Percentiles rank a stretch among this genome's conserved stretches.
Evolutionary conservation across 2,329 filamentous ascomycete genomes (phyloP).

Genomic region (Coniochaeta sp.): DNA sequence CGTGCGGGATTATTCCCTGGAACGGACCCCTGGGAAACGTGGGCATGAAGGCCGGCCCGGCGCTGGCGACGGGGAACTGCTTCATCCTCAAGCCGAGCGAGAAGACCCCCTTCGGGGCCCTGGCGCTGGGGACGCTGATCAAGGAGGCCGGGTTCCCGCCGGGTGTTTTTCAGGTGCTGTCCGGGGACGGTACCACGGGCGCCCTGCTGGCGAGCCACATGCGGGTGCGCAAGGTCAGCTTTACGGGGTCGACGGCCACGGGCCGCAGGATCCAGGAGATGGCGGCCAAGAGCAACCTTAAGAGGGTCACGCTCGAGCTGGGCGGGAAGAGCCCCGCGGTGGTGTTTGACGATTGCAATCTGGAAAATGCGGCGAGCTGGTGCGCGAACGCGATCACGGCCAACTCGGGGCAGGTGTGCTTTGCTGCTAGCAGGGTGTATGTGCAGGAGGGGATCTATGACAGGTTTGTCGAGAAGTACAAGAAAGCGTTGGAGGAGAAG

Average conservation of each 20-base stretch:
- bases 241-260: slow-evolving; percentile 60
- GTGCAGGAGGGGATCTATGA: slow-evolving; percentile 53
- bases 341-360: slow-evolving; percentile 54
- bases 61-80: slow-evolving; percentile 34
- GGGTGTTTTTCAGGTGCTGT: slow-evolving; percentile 33
- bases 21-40: slow-evolving; percentile 30
- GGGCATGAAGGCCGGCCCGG: slow-evolving; percentile 32
- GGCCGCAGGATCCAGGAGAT: slow-evolving; percentile 57
- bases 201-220: slow-evolving; percentile 13
- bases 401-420: slow-evolving; percentile 69
- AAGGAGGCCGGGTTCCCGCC: slow-evolving; percentile 34
- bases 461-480: slow-evolving; percentile 50
- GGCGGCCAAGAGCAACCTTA: slow-evolving; percentile 53
- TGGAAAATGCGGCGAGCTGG: slow-evolving; percentile 47
- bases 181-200: slow-evolving; percentile 26
- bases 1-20: slow-evolving; percentile 28
- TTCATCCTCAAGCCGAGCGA: slow-evolving; percentile 37
- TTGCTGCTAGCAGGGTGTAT: slow-evolving; percentile 65
- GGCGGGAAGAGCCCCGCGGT: slow-evolving; percentile 61
- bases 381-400: slow-evolving; percentile 46
- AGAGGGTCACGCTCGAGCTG: slow-evolving; percentile 65
- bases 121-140: slow-evolving; percentile 27
- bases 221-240: slow-evolving; percentile 54
- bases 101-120: slow-evolving; percentile 29
- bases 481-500: slow-evolving; percentile 49